Percentiles rank a stretch among this genome's conserved stretches.
phyloP scores from a whole-genome alignment of 305 asterid genomes.

The Solanum aculeatissimum region DNA sequence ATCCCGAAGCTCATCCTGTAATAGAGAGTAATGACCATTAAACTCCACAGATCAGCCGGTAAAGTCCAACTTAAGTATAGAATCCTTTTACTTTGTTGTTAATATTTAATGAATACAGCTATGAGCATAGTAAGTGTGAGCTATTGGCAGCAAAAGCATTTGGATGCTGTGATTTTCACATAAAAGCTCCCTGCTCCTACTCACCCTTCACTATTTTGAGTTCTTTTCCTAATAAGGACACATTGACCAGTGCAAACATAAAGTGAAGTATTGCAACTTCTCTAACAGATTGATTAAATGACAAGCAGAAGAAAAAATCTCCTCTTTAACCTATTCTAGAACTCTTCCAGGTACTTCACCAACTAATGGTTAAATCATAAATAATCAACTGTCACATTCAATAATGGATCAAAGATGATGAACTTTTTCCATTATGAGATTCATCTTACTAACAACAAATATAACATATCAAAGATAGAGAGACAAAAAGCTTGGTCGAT shows the following conservation, averaged over 20 bases:
- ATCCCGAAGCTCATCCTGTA: conserved; percentile 11
- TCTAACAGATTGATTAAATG: background rate
- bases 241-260: background rate
- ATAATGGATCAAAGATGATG: background rate
- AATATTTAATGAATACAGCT: background rate
- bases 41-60: background rate
- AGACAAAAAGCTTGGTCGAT: background rate
- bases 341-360: background rate
- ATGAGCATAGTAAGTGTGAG: background rate
- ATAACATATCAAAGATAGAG: background rate
- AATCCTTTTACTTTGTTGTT: background rate
- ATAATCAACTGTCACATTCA: background rate
- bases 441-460: background rate
- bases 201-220: background rate
- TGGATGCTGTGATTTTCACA: background rate
- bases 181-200: background rate
- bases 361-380: background rate
- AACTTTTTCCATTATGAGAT: background rate
- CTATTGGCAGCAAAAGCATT: background rate
- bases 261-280: background rate
- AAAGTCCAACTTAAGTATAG: background rate
- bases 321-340: background rate
- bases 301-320: background rate
- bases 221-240: background rate
- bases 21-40: background rate